These are phyloP conservation scores for Clarkia xantiana DNA, from an alignment of 345 rosid genomes.

Conservation along the genomic window DNA sequence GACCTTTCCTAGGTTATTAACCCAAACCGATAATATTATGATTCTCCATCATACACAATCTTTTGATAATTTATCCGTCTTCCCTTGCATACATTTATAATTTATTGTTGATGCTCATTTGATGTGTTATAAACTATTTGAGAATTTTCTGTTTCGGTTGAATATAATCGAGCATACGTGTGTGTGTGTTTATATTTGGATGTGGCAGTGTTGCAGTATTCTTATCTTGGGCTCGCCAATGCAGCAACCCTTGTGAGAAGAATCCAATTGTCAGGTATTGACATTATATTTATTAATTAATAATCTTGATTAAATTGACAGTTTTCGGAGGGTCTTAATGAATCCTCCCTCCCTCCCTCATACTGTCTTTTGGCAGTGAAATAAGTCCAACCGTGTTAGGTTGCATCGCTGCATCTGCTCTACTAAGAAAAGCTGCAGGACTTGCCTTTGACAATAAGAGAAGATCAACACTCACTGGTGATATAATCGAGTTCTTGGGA, in stretches of 20 bases:
- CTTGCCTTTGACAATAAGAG: slow-evolving; percentile 50
- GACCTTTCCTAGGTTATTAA: too few relatives aligned
- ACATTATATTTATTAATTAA: neutral
- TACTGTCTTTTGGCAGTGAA: slow-evolving; percentile 12
- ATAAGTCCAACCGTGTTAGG: slow-evolving; percentile 60
- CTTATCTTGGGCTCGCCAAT: slow-evolving; percentile 71
- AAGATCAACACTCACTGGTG: slow-evolving; percentile 75
- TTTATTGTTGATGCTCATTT: too few relatives aligned
- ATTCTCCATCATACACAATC: too few relatives aligned
- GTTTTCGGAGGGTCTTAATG: neutral
- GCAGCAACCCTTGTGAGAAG: slow-evolving; percentile 14
- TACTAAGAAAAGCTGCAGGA: slow-evolving; percentile 80
- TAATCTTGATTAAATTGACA: too few relatives aligned
- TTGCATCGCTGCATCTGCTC: slow-evolving; percentile 79
- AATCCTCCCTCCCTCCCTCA: neutral
- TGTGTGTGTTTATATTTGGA: neutral
- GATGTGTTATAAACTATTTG: too few relatives aligned
- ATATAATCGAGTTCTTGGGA: slow-evolving; percentile 66
- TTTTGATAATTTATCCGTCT: too few relatives aligned
- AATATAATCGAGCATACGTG: too few relatives aligned
- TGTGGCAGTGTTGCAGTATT: slow-evolving; percentile 69
- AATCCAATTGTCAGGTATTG: slow-evolving; percentile 27
- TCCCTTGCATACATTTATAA: too few relatives aligned
- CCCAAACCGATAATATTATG: too few relatives aligned
- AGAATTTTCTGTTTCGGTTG: too few relatives aligned